Evolutionary conservation across 2,329 filamentous ascomycete species (phyloP), one percentile per base, ranked within the genome.

Genomic region (Cadophora sp.): DNA sequence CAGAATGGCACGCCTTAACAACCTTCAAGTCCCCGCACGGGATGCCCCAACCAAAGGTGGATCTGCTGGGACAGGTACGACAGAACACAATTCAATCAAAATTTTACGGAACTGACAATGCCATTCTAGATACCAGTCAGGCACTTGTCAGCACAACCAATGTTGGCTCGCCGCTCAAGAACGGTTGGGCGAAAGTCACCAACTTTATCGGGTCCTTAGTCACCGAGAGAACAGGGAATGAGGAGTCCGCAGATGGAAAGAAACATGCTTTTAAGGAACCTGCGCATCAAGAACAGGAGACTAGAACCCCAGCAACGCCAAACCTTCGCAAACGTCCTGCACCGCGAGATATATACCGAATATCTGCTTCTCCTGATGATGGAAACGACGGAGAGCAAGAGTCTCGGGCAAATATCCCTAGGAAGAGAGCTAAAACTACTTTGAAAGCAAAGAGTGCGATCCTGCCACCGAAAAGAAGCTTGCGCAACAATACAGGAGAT

Each of bases 391-490:
- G 31, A 48, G 68, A 65, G 9, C 40, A 62, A 6, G 37, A 62
- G 40, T 31, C 16, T 5, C n/a, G 29, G 34, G 19, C n/a, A 16
- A 40, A 48, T 58, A 16, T 16, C 22, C 4, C 37, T 16, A 34
- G 31, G 16, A 53, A 65, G 8, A 29, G 53, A 34, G 19, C 55
- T 12, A 60, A 22, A 19, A 40, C 22, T 19, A 29, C 16, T 27
- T 24, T 37, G 8, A 62, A 29, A 26, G 14, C 48, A 12, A 65
- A 64, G 26, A 8, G 48, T 27, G 24, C 50, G 3, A 34, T 68
- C 8, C 22, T 60, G 22, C 34, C 48, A 29, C 56, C 65, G 7
- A 68, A 64, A 48, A 63, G 60, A 37, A 59, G 12, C 34, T 43
- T 2, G 9, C 22, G 62, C 12, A 43, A 56, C 27, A 19, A 16